Percentiles rank a stretch among this genome's conserved stretches.
Conservation (phyloP, 257 asterid species). For the Osmanthus fragrans region DNA sequence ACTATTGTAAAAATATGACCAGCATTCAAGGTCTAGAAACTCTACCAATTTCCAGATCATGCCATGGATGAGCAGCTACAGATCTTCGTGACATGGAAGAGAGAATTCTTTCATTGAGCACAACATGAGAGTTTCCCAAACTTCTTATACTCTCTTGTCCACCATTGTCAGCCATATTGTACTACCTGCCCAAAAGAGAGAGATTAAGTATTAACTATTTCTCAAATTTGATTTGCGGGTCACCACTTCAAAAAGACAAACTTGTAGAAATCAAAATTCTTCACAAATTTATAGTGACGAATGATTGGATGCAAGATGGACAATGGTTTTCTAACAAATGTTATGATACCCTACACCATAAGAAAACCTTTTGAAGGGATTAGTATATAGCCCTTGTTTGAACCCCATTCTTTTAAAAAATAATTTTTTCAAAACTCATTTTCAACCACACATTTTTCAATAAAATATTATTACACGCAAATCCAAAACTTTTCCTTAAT, state of each 20-base stretch:
- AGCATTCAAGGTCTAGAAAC: background rate
- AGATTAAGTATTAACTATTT: background rate
- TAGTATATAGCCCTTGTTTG: too few relatives aligned
- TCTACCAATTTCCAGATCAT: slow-evolving; percentile 86
- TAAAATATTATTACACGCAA: too few relatives aligned
- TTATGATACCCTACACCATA: background rate
- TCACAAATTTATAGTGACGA: background rate
- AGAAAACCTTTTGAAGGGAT: background rate
- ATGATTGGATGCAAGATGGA: background rate
- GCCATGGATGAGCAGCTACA: slow-evolving; percentile 96
- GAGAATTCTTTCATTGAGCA: slow-evolving; percentile 76
- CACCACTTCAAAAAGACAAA: too few relatives aligned
- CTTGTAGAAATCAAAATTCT: background rate
- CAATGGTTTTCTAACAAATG: background rate
- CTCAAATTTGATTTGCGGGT: background rate
- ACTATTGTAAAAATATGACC: too few relatives aligned
- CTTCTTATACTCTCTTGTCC: slow-evolving; percentile 28
- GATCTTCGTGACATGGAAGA: slow-evolving; percentile 72
- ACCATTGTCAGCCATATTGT: slow-evolving; percentile 43
- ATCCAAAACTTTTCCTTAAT: too few relatives aligned
- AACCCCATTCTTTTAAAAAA: too few relatives aligned
- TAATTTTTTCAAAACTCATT: too few relatives aligned
- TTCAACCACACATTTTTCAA: too few relatives aligned
- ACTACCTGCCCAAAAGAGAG: slow-evolving; percentile 8
- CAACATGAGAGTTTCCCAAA: slow-evolving; percentile 33